Percentiles rank a stretch among this genome's conserved stretches.
Conservation (phyloP, 257 asterid genomes). For the Petrea volubilis region DNA sequence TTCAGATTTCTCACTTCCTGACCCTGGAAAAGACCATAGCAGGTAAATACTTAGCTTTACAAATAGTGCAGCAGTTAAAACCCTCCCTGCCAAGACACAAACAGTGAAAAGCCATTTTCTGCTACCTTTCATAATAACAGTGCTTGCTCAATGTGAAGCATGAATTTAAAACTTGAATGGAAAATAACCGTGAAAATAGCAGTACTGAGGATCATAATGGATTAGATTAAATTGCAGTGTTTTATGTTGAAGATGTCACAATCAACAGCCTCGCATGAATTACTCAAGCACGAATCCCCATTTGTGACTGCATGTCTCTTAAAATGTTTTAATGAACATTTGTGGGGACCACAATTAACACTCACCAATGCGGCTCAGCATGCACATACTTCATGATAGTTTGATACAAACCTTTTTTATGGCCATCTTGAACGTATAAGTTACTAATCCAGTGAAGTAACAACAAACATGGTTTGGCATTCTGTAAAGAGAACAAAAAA, state of each 20-base stretch:
- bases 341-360: too few relatives aligned
- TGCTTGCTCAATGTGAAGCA: background rate
- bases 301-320: too few relatives aligned
- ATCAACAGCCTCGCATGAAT: background rate
- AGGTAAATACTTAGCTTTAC: conserved; percentile 2
- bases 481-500: too few relatives aligned
- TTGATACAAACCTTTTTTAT: too few relatives aligned
- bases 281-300: background rate
- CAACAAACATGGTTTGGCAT: too few relatives aligned
- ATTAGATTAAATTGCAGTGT: background rate
- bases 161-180: background rate
- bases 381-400: too few relatives aligned
- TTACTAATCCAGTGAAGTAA: too few relatives aligned
- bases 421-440: too few relatives aligned
- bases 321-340: too few relatives aligned
- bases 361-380: too few relatives aligned
- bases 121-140: background rate
- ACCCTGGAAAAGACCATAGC: conserved; percentile 44
- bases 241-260: background rate
- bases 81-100: background rate
- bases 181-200: background rate
- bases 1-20: conserved; percentile 58
- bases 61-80: background rate
- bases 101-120: background rate
- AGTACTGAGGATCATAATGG: background rate